Conservation (phyloP, 2,329 filamentous ascomycete species). For the Endocalyx cinctus region DNA sequence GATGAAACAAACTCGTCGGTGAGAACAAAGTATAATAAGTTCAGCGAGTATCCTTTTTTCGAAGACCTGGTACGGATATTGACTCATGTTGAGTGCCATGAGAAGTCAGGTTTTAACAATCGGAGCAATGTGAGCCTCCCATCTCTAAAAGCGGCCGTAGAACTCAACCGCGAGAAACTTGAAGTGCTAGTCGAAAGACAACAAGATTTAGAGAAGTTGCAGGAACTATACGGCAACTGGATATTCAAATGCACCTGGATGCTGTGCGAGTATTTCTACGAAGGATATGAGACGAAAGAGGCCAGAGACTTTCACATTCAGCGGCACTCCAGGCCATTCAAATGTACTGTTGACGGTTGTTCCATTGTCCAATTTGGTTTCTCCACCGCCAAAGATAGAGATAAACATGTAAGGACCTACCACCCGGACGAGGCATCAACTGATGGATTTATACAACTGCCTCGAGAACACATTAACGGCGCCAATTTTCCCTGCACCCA, state of each 20-base stretch:
- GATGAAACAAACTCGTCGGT: constrained; percentile 1
- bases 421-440: constrained; percentile 20
- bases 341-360: constrained; percentile 31
- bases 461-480: constrained; percentile 11
- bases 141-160: constrained; percentile 19
- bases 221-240: constrained; percentile 31
- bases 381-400: constrained; percentile 32
- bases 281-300: constrained; percentile 31
- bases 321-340: constrained; percentile 36
- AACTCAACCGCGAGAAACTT: constrained; percentile 24
- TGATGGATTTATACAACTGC: constrained; percentile 16
- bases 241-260: constrained; percentile 37
- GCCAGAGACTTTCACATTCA: constrained; percentile 30
- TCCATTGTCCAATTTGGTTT: constrained; percentile 33
- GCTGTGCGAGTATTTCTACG: constrained; percentile 37
- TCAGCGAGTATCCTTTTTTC: constrained; percentile 15
- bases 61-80: constrained; percentile 20
- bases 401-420: constrained; percentile 25
- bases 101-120: constrained; percentile 13
- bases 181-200: no score
- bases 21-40: constrained; percentile 12
- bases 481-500: constrained; percentile 25
- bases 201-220: constrained; percentile 7
- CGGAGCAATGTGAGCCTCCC: constrained; percentile 28
- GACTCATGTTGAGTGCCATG: constrained; percentile 25